Evolutionary conservation across 306 rosid genomes (phyloP).

Genomic region (Arachis hypogaea): DNA sequence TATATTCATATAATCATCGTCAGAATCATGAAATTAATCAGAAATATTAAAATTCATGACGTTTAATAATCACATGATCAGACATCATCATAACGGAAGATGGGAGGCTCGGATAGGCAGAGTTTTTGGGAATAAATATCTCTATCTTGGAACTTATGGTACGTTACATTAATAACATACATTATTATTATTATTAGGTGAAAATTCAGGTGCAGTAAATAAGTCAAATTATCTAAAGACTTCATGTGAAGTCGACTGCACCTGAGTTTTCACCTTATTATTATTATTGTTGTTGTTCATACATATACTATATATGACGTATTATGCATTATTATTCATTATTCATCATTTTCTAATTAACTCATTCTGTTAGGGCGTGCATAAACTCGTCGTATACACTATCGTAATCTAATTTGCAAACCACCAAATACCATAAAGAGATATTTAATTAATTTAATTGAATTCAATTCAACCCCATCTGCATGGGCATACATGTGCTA

Average conservation of each 20-base stretch:
- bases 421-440: not conserved
- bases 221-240: no score
- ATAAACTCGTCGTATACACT: not conserved
- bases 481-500: constrained; percentile 14
- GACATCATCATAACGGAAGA: constrained; percentile 96
- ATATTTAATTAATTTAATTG: no score
- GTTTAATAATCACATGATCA: constrained; percentile 16
- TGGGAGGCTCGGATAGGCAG: constrained; percentile 98
- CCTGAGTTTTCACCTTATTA: no score
- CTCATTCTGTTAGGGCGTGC: not conserved
- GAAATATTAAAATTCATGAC: not conserved
- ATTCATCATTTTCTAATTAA: no score
- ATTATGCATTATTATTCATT: no score
- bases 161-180: not conserved
- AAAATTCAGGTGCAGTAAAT: no score
- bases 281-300: no score
- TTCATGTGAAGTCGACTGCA: no score
- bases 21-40: not conserved
- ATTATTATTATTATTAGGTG: no score
- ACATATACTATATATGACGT: no score
- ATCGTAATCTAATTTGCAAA: not conserved
- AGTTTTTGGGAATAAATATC: constrained; percentile 92
- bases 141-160: constrained; percentile 95
- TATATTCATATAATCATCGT: constrained; percentile 17
- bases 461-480: not conserved